phyloP scores from a whole-genome alignment of 805 yeast genomes.

The Yarrowia sp. region DNA sequence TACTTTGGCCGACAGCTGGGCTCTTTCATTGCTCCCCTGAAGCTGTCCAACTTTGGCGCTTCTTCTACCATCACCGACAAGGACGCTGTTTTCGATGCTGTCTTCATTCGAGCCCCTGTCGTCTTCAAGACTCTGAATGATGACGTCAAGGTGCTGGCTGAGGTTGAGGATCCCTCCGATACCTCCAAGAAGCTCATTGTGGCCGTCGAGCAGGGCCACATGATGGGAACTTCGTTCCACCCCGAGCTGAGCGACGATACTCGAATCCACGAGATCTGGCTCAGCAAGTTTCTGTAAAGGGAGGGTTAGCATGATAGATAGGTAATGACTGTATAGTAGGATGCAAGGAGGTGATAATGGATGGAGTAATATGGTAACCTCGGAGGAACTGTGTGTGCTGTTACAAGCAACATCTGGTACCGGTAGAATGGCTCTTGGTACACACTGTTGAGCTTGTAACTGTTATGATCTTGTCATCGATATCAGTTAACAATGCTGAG shows the following conservation, averaged over 20 bases:
- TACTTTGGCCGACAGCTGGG: slow-evolving; percentile 82
- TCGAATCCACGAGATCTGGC: slow-evolving; percentile 74
- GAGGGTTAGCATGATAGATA: not conserved
- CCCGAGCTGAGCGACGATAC: slow-evolving; percentile 71
- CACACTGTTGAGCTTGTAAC: too few relatives aligned
- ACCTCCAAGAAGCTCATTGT: slow-evolving; percentile 56
- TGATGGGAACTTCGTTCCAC: slow-evolving; percentile 79
- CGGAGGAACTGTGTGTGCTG: too few relatives aligned
- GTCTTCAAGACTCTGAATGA: slow-evolving; percentile 51
- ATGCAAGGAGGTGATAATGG: not conserved
- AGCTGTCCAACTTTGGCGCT: slow-evolving; percentile 49
- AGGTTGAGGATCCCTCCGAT: slow-evolving; percentile 45
- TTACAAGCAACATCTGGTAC: too few relatives aligned
- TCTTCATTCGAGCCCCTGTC: slow-evolving; percentile 81
- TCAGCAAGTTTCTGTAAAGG: slow-evolving; percentile 54
- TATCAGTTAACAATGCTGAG: too few relatives aligned
- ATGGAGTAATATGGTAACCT: too few relatives aligned
- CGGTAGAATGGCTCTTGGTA: too few relatives aligned
- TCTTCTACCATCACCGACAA: slow-evolving; percentile 46
- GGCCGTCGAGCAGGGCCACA: slow-evolving; percentile 72
- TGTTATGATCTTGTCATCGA: too few relatives aligned
- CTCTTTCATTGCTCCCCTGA: slow-evolving; percentile 61
- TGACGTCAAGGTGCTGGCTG: slow-evolving; percentile 39
- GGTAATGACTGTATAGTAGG: not conserved
- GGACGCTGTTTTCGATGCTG: slow-evolving; percentile 50